These are phyloP conservation scores for Hypoxylon perforatum DNA, from an alignment of 495 filamentous ascomycete genomes.

Conservation along the genomic window DNA sequence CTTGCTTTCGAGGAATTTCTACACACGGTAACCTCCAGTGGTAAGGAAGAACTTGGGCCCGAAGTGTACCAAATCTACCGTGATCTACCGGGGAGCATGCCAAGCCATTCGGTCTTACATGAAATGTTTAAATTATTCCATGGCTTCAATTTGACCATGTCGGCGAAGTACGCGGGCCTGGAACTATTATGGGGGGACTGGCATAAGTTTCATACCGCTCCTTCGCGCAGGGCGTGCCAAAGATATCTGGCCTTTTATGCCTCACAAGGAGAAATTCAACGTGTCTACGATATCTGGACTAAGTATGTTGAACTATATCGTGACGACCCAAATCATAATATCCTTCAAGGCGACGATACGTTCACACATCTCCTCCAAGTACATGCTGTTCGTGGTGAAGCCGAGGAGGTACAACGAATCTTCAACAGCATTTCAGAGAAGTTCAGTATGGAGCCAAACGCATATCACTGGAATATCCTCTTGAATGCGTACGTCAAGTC, in stretches of 20 bases:
- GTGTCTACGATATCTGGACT: conserved; percentile 66
- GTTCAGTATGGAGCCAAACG: conserved; percentile 65
- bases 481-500: conserved; percentile 75
- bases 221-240: conserved; percentile 57
- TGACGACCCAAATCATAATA: conserved; percentile 45
- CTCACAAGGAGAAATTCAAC: conserved; percentile 61
- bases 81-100: conserved; percentile 42
- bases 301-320: conserved; percentile 54
- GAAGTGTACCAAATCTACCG: conserved; percentile 52
- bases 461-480: conserved; percentile 77
- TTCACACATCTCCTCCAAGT: conserved; percentile 68
- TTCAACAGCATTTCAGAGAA: conserved; percentile 68
- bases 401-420: conserved; percentile 63
- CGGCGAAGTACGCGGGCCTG: conserved; percentile 53
- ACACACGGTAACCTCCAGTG: conserved; percentile 5
- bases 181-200: conserved; percentile 67
- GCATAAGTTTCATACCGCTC: conserved; percentile 50
- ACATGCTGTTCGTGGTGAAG: conserved; percentile 72
- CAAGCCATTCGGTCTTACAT: conserved; percentile 49
- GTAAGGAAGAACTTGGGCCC: conserved; percentile 36
- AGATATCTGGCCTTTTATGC: conserved; percentile 65
- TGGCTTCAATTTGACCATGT: conserved; percentile 36
- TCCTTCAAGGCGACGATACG: conserved; percentile 45
- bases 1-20: conserved; percentile 48
- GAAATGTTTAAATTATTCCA: conserved; percentile 56